These are phyloP conservation scores for Rosa multiflora DNA, from an alignment of 306 rosid genomes.

Conservation along the genomic window DNA sequence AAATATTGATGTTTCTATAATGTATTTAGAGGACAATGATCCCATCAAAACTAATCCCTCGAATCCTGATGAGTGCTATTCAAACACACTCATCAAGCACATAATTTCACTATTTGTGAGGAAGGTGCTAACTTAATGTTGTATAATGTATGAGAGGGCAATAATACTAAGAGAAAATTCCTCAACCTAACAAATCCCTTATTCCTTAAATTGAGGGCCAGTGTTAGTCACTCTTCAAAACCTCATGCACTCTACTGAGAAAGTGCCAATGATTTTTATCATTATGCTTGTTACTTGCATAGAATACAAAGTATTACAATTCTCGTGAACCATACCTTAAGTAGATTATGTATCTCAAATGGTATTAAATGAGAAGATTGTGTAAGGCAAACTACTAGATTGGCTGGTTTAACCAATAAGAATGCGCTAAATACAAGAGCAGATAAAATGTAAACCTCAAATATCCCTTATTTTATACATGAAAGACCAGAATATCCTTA, in stretches of 20 bases:
- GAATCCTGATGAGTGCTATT: background rate
- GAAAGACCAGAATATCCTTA: background rate
- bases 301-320: background rate
- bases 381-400: no score
- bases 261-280: background rate
- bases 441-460: no score
- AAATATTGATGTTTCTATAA: background rate
- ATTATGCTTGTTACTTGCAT: background rate
- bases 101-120: background rate
- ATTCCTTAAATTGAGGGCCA: background rate
- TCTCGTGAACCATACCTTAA: background rate
- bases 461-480: no score
- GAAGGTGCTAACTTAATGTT: background rate
- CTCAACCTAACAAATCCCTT: background rate
- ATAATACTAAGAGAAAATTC: no score
- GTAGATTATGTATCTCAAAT: background rate
- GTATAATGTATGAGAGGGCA: background rate
- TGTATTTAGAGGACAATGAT: background rate
- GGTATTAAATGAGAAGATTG: no score
- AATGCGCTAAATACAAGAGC: no score
- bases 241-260: background rate
- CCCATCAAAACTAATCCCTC: background rate
- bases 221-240: background rate
- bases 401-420: no score
- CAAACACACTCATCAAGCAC: background rate